phyloP scores from a whole-genome alignment of 257 asterid genomes.

The Solanum dulcamara region DNA sequence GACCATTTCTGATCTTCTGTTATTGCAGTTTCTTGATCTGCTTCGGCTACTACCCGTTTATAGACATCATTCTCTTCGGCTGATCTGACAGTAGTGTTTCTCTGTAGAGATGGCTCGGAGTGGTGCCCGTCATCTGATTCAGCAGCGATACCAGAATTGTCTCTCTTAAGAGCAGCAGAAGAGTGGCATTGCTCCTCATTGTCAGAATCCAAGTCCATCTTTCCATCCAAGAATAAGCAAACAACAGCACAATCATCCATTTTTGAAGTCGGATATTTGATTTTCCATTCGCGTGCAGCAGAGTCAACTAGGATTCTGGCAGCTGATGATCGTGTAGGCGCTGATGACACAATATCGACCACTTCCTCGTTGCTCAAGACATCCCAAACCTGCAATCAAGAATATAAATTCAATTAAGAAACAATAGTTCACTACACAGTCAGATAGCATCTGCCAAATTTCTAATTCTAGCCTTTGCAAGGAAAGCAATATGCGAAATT shows the following conservation, averaged over 20 bases:
- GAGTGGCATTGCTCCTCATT: conserved; percentile 67
- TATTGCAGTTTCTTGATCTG: neutral
- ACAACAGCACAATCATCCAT: conserved; percentile 98
- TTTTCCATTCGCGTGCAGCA: conserved; percentile 89
- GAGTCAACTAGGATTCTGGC: conserved; percentile 67
- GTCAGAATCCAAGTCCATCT: conserved; percentile 86
- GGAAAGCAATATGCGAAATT: neutral
- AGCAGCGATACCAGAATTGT: conserved; percentile 50
- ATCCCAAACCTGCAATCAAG: conserved; percentile 77
- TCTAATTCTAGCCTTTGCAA: neutral
- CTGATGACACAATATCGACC: conserved; percentile 65
- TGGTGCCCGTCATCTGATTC: conserved; percentile 77
- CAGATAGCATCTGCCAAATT: neutral
- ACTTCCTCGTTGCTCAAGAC: conserved; percentile 93
- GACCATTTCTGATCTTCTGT: conserved; percentile 44
- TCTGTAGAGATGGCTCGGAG: conserved; percentile 60
- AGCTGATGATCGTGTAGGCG: conserved; percentile 67
- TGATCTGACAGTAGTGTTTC: conserved; percentile 62
- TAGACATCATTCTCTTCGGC: conserved; percentile 33
- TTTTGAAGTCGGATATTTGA: conserved; percentile 86
- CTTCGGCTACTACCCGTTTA: neutral
- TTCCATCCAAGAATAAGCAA: conserved; percentile 75
- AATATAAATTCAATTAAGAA: neutral
- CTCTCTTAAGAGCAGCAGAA: conserved; percentile 58
- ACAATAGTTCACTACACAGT: neutral